These are phyloP conservation scores for Lepidium didymum DNA, from an alignment of 345 rosid genomes.

Conservation along the genomic window DNA sequence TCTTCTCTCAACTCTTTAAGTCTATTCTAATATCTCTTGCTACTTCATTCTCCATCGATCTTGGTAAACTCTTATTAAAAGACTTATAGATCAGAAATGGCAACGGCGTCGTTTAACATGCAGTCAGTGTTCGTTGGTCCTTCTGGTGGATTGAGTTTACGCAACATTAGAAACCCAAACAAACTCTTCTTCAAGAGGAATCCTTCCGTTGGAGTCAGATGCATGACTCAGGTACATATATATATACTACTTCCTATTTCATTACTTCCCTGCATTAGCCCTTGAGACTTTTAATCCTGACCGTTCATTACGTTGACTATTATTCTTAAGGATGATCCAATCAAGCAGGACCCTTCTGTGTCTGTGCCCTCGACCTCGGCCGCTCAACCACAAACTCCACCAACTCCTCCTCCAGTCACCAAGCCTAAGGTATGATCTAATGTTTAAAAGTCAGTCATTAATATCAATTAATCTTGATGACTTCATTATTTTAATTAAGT, in stretches of 20 bases:
- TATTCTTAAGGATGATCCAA: conserved; percentile 9
- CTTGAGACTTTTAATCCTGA: neutral
- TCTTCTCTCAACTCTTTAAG: neutral
- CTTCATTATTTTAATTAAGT: too few species aligned
- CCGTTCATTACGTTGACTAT: neutral
- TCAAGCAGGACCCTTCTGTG: neutral
- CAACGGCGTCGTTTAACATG: conserved; percentile 27
- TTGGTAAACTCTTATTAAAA: too few species aligned
- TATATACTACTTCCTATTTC: neutral
- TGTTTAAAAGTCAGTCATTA: neutral
- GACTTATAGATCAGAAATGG: conserved; percentile 20
- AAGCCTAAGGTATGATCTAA: conserved; percentile 24
- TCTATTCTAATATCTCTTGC: neutral
- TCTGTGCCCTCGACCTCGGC: conserved; percentile 11
- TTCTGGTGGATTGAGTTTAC: conserved; percentile 5
- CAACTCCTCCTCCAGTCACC: conserved; percentile 18
- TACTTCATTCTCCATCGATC: neutral
- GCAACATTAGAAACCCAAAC: conserved; percentile 14
- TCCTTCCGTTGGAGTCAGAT: conserved; percentile 26
- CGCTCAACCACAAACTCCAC: conserved; percentile 1
- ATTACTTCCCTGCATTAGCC: neutral
- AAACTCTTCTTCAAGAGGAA: conserved; percentile 22
- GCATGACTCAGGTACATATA: conserved; percentile 36
- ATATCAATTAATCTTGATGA: neutral
- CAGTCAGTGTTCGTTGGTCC: conserved; percentile 38